Percentiles rank a stretch among this genome's conserved stretches.
Conservation (phyloP, 148 eudicot species). For the Vaccinium vitisidaea region DNA sequence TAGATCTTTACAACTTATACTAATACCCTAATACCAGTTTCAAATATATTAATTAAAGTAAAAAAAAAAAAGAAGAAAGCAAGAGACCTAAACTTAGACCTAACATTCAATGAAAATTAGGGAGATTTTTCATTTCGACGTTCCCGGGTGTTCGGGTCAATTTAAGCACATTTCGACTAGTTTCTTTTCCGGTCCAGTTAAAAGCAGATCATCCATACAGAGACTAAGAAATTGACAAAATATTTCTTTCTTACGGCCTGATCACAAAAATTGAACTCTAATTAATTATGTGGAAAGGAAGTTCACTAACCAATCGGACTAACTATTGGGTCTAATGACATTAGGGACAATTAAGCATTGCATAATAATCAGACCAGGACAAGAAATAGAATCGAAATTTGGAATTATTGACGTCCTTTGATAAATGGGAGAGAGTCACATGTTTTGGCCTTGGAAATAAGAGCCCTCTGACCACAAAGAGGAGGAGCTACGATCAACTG, state of each 20-base stretch:
- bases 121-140: too few relatives aligned
- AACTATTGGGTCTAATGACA: neutral
- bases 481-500: neutral
- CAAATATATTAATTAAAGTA: neutral
- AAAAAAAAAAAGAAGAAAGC: neutral
- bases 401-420: neutral
- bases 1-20: neutral
- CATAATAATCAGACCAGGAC: neutral
- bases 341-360: neutral
- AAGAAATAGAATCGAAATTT: neutral
- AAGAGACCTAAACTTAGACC: neutral
- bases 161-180: too few relatives aligned
- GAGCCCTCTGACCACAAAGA: neutral
- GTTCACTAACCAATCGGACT: too few relatives aligned
- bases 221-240: too few relatives aligned
- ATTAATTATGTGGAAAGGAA: too few relatives aligned
- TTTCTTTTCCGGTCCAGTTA: too few relatives aligned
- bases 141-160: too few relatives aligned
- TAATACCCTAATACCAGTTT: neutral
- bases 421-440: neutral
- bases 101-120: neutral
- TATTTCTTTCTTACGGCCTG: too few relatives aligned
- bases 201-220: too few relatives aligned
- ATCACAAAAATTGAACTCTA: too few relatives aligned
- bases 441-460: conserved; percentile 4